phyloP scores from a whole-genome alignment of 768 basidiomycete genomes.

The Kwoniella sp. region DNA sequence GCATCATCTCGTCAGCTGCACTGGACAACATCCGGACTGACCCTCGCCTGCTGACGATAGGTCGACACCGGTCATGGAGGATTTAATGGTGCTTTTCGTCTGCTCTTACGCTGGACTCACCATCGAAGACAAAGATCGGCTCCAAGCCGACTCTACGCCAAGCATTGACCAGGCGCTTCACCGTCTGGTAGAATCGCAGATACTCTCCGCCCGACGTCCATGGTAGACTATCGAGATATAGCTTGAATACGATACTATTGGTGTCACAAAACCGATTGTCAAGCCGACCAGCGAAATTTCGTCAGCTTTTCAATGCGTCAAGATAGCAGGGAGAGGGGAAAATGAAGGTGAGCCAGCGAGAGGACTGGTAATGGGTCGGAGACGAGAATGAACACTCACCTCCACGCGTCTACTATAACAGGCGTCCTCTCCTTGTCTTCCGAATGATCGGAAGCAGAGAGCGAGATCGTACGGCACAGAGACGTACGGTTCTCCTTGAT shows the following conservation, averaged over 20 bases:
- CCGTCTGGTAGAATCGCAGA: constrained; percentile 45
- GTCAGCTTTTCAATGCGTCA: too few relatives aligned
- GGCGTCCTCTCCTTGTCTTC: constrained; percentile 22
- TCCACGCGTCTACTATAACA: constrained; percentile 56
- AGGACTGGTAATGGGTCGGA: not conserved
- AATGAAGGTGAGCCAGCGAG: not conserved
- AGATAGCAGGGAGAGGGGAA: too few relatives aligned
- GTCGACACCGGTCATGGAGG: too few relatives aligned
- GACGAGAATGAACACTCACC: constrained; percentile 47
- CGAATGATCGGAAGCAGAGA: constrained; percentile 2
- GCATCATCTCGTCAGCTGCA: not conserved
- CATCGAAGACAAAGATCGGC: constrained; percentile 56
- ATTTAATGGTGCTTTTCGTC: constrained; percentile 50
- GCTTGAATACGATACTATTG: constrained; percentile 51
- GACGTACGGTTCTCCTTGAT: constrained; percentile 54
- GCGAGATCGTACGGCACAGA: constrained; percentile 37
- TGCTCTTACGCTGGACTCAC: constrained; percentile 54
- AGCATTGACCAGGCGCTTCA: constrained; percentile 39
- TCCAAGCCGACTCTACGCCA: constrained; percentile 52
- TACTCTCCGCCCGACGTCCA: constrained; percentile 56
- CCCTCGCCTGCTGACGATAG: too few relatives aligned
- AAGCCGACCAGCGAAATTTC: not conserved
- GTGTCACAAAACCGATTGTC: constrained; percentile 11
- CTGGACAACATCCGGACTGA: too few relatives aligned
- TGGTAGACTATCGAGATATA: constrained; percentile 48